phyloP scores from a whole-genome alignment of 306 rosid species.

The Medicago arabica region DNA sequence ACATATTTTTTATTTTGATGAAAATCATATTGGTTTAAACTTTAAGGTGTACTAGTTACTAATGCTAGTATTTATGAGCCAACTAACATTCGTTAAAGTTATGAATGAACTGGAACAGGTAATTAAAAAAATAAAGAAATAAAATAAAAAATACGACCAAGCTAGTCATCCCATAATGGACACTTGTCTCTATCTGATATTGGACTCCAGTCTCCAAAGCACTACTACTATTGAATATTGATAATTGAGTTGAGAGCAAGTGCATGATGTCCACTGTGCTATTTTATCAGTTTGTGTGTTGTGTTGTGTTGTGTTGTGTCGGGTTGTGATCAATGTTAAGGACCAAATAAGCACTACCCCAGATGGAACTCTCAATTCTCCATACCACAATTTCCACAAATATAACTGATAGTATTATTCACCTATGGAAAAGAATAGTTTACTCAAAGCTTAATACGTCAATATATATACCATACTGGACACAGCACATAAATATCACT shows the following conservation, averaged over 20 bases:
- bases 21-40: too few species aligned
- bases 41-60: too few species aligned
- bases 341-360: slow-evolving; percentile 47
- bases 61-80: too few species aligned
- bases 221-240: not conserved
- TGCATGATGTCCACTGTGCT: not conserved
- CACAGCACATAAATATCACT: not conserved
- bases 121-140: too few species aligned
- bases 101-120: too few species aligned
- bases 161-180: not conserved
- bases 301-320: too few species aligned
- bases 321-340: slow-evolving; percentile 17
- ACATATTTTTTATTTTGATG: too few species aligned
- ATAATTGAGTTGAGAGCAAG: not conserved
- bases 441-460: too few species aligned
- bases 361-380: slow-evolving; percentile 5
- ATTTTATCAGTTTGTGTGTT: slow-evolving; percentile 16
- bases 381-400: slow-evolving; percentile 1
- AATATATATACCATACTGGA: not conserved
- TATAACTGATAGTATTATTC: too few species aligned
- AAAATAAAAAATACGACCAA: not conserved
- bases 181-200: slow-evolving; percentile 6
- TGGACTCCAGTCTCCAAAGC: slow-evolving; percentile 22
- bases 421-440: too few species aligned
- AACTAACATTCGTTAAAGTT: too few species aligned